Evolutionary conservation across 2,329 filamentous ascomycete genomes (phyloP).

Genomic region (Colletotrichum tropicale): DNA sequence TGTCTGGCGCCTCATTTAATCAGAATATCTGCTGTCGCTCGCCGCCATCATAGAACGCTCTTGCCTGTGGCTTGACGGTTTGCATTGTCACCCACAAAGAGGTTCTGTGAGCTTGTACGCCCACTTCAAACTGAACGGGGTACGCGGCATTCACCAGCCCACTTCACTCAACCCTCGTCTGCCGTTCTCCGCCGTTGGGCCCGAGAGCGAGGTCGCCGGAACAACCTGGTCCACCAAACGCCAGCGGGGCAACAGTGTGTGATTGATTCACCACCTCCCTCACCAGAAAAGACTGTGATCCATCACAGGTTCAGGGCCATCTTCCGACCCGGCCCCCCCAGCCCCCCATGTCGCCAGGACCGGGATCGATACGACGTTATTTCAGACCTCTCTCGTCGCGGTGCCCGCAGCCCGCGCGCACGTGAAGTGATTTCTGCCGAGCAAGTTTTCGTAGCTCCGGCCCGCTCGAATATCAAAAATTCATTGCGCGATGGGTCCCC

Average conservation of each 20-base stretch:
- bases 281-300: neutral
- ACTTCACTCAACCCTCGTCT: neutral
- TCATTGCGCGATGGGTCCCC: neutral
- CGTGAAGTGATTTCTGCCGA: neutral
- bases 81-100: neutral
- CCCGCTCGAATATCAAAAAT: neutral
- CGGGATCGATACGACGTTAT: conserved; percentile 5
- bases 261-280: neutral
- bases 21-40: neutral
- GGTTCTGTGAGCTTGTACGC: neutral
- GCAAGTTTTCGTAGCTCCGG: neutral
- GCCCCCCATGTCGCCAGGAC: neutral
- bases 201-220: neutral
- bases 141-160: neutral
- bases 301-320: conserved; percentile 2
- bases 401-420: neutral
- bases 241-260: neutral
- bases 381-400: neutral
- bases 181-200: neutral
- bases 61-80: neutral
- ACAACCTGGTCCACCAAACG: neutral
- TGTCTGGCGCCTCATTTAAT: neutral
- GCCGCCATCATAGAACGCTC: neutral
- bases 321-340: neutral
- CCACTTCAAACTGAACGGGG: neutral